These are phyloP conservation scores for Starmerella khaoyaiensis DNA, from an alignment of 805 yeast species.

Conservation along the genomic window DNA sequence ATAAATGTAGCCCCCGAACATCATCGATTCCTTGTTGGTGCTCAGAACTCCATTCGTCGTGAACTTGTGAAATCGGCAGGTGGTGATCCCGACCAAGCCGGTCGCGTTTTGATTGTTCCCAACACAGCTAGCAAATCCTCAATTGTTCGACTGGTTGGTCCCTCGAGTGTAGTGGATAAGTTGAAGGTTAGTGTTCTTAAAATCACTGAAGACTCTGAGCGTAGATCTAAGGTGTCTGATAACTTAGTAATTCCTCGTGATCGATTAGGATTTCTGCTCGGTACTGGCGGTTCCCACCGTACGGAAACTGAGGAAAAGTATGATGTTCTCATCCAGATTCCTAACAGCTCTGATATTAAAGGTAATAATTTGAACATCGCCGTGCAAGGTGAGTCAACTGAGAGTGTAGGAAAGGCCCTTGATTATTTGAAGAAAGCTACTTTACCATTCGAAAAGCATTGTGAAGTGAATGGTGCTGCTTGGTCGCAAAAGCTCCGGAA, in stretches of 20 bases:
- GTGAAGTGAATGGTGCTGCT: slow-evolving; percentile 45
- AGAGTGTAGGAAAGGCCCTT: slow-evolving; percentile 44
- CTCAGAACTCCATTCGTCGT: slow-evolving; percentile 58
- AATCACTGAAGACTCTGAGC: slow-evolving; percentile 42
- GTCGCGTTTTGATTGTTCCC: slow-evolving; percentile 44
- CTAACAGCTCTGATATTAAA: slow-evolving; percentile 42
- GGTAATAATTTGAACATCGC: slow-evolving; percentile 52
- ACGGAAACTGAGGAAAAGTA: slow-evolving; percentile 59
- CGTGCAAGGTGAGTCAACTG: slow-evolving; percentile 52
- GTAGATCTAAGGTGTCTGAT: slow-evolving; percentile 19
- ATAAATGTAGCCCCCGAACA: slow-evolving; percentile 60
- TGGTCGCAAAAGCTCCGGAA: slow-evolving; percentile 13
- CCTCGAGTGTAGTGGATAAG: slow-evolving; percentile 55
- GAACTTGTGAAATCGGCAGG: slow-evolving; percentile 72
- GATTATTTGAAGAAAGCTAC: slow-evolving; percentile 42
- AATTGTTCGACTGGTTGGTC: slow-evolving; percentile 54
- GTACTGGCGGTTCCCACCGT: slow-evolving; percentile 67
- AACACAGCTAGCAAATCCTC: slow-evolving; percentile 27
- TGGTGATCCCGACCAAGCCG: slow-evolving; percentile 38
- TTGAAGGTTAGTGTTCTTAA: slow-evolving; percentile 49
- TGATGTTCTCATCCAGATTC: slow-evolving; percentile 51
- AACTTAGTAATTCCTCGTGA: slow-evolving; percentile 46
- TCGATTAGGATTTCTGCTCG: slow-evolving; percentile 64
- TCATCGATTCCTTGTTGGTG: slow-evolving; percentile 66
- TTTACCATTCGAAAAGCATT: slow-evolving; percentile 46